phyloP scores from a whole-genome alignment of 2,329 filamentous ascomycete species.

The Rosellinia necatrix region DNA sequence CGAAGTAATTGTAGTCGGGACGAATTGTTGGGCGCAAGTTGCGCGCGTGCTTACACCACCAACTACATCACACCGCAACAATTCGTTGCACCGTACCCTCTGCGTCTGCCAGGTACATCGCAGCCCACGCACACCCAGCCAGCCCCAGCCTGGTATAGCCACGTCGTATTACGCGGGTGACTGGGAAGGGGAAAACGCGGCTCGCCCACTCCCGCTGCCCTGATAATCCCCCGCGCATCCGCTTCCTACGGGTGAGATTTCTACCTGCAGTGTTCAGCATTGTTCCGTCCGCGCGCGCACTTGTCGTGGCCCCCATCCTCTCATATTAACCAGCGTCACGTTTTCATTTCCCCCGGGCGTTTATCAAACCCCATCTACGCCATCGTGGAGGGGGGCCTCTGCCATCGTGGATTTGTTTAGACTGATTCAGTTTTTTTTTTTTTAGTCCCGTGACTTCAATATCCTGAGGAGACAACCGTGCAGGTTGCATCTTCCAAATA shows the following conservation, averaged over 20 bases:
- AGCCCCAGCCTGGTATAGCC: conserved; percentile 28
- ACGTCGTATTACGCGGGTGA: conserved; percentile 39
- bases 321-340: conserved; percentile 26
- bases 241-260: conserved; percentile 27
- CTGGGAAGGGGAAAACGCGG: conserved; percentile 34
- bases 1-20: conserved; percentile 25
- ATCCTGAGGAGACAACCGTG: background rate
- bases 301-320: conserved; percentile 26
- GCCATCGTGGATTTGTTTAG: background rate
- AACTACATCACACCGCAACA: conserved; percentile 32
- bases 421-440: conserved; percentile 4
- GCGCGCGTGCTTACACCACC: conserved; percentile 40
- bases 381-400: background rate
- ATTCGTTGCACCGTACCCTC: conserved; percentile 27
- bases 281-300: conserved; percentile 21
- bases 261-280: conserved; percentile 21
- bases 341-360: conserved; percentile 9
- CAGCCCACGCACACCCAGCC: conserved; percentile 23
- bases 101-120: conserved; percentile 27
- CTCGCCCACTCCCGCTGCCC: conserved; percentile 37
- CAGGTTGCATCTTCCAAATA: conserved; percentile 17
- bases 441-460: conserved; percentile 4
- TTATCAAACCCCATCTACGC: conserved; percentile 1
- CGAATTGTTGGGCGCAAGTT: conserved; percentile 32
- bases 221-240: conserved; percentile 35